Base-by-base conservation (phyloP, 768 basidiomycete genomes). In the Hypholoma fasciculare region DNA sequence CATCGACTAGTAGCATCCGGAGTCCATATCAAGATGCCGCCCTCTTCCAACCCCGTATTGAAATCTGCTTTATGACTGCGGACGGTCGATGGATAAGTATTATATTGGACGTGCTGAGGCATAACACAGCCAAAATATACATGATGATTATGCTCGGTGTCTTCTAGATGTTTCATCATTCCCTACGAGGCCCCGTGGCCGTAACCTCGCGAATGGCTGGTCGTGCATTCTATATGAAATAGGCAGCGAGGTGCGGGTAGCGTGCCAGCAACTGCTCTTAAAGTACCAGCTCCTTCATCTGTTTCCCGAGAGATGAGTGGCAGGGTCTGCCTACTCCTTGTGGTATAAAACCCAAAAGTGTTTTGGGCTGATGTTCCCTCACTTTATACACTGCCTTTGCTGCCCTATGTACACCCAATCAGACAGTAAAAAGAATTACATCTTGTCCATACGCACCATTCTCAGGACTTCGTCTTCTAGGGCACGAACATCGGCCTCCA, bases 381-480 rank as follows among this genome's bases (percentile, higher is more conserved):
- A n/a, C 34, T 3, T 52, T 27, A 42, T 3, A 20, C 17, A 14
- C 44, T 17, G 6, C 20, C 30, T 34, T 47, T 54, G 17, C 14
- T 36, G 8, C 43, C 34, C 36, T 42, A 17, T 54, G 38, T 23
- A 19, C 17, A 54, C 20, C 17, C 11, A 12, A 23, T 46, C 6
- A 54, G 44, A 38, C 7, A 20, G n/a, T 14, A 20, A 30, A 11
- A 8, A 46, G 19, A 5, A 1, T 26, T 40, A 43, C 13, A 2
- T 1, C 40, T 34, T 34, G 30, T 34, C 14, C 3, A 12, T 47
- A 50, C 76, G 59, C 57, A 87, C 90, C 75, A 87, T 60, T 8
- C 74, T 74, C 60, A 84, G 68, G 2, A 92, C 76, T 63, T 93
- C 89, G 3, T 78, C 77, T 61, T 89, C 86, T 34, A 92, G 67